Conservation (phyloP, 1,284 basidiomycete species). For the Tilletia horrida region DNA sequence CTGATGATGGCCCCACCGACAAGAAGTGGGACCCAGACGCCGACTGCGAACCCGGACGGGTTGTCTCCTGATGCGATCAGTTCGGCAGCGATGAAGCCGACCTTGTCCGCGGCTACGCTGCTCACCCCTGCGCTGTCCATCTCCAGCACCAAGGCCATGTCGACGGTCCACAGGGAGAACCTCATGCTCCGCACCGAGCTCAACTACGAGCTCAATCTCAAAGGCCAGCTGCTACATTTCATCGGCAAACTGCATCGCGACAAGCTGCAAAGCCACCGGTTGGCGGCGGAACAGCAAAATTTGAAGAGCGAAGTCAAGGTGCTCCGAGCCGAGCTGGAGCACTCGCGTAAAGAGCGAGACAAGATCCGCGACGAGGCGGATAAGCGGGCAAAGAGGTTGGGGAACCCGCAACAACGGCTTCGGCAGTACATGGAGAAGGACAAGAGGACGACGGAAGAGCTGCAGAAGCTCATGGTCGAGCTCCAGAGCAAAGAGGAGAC, state of each 20-base stretch:
- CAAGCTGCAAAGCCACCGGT: conserved; percentile 44
- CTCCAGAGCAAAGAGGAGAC: conserved; percentile 51
- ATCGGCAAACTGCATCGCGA: conserved; percentile 54
- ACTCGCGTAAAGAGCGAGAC: background rate
- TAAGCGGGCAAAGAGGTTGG: conserved; percentile 9
- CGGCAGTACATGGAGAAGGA: conserved; percentile 19
- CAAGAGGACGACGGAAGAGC: conserved; percentile 29
- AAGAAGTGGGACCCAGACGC: background rate
- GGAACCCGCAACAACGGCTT: background rate
- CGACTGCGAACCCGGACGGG: background rate
- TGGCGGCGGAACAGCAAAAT: conserved; percentile 53
- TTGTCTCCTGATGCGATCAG: background rate
- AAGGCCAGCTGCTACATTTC: conserved; percentile 53
- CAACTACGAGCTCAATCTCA: conserved; percentile 54
- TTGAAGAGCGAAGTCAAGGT: conserved; percentile 44
- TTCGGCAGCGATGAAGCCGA: conserved; percentile 1
- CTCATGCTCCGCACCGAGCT: conserved; percentile 48
- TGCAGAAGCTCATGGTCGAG: conserved; percentile 37
- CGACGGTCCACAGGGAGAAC: conserved; percentile 38
- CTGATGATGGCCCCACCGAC: background rate
- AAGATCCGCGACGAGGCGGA: conserved; percentile 13
- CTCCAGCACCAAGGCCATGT: conserved; percentile 15
- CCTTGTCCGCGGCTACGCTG: background rate
- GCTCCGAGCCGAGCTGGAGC: conserved; percentile 31
- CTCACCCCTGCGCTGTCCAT: conserved; percentile 12